These are phyloP conservation scores for Trichoderma aggressivum DNA, from an alignment of 2,329 filamentous ascomycete species.

Conservation along the genomic window DNA sequence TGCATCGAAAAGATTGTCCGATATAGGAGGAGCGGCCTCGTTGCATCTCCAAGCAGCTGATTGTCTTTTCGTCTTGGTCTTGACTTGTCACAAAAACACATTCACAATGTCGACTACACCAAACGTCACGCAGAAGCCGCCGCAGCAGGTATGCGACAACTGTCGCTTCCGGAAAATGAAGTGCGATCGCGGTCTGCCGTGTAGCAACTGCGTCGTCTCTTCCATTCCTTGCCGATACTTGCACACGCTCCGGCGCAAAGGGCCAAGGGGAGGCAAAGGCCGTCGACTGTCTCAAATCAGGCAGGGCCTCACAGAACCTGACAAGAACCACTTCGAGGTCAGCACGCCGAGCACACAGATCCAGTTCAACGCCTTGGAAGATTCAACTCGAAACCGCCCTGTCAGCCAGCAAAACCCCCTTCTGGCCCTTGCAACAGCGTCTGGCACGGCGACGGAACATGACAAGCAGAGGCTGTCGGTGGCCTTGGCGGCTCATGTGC, in stretches of 20 bases:
- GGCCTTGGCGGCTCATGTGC: constrained; percentile 28
- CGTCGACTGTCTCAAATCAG: constrained; percentile 29
- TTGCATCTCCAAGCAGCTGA: not conserved
- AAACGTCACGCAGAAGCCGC: not conserved
- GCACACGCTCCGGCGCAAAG: constrained; percentile 31
- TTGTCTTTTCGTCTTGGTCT: not conserved
- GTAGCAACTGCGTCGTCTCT: constrained; percentile 28
- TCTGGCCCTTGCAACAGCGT: not conserved
- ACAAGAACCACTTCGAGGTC: constrained; percentile 23
- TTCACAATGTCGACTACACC: constrained; percentile 2
- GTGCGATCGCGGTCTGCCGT: constrained; percentile 32
- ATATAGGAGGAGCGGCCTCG: not conserved
- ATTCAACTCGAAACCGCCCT: not conserved
- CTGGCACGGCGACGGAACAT: constrained; percentile 2
- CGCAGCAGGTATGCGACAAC: constrained; percentile 30
- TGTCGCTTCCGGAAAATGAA: constrained; percentile 35
- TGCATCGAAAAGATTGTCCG: not conserved
- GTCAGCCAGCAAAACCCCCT: not conserved
- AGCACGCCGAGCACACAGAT: constrained; percentile 22
- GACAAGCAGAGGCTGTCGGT: constrained; percentile 24
- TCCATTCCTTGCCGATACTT: constrained; percentile 31
- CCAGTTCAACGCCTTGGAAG: not conserved
- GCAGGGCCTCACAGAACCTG: constrained; percentile 22
- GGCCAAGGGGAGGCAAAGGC: constrained; percentile 30
- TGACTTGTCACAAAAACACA: not conserved